Base-by-base conservation (phyloP, 2,329 filamentous ascomycete genomes). In the Phaeophleospora eucalypticola region DNA sequence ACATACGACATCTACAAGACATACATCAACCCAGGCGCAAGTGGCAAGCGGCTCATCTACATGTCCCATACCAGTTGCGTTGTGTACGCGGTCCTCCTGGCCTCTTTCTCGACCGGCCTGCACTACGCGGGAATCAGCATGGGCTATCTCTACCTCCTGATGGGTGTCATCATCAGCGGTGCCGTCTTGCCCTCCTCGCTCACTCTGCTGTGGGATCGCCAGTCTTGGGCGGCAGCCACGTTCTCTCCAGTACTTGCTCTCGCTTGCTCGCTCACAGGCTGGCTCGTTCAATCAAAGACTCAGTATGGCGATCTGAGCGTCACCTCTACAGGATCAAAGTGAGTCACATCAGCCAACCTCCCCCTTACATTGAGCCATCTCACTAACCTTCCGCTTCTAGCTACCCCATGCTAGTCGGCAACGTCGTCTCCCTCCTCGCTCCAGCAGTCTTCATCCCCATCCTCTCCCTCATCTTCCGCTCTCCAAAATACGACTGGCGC, bases 1-100 rank as follows among this genome's bases (percentile, higher is more conserved):
- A 94, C 89, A 0, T 95, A 93, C 65, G 89, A 95, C 62, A 77
- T 93, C 55, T 95, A 93, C 70, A 84, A 89, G 52, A 89, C 86
- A 1, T 95, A 95, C 65, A 78, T 95, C 71, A 85, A 93, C 53
- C 89, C 89, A 0, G 64, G 70, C 0, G 89, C 89, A 4, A 83
- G 79, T 42, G 89, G 89, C 15, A 83, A 80, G 61, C 79, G 79
- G 27, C 79, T 95, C 3, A 90, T 95, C 41, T 86, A 83, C 68
- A 85, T 90, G 70, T 88, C 81, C 19, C 87, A 95, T 66, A 69
- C 77, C 29, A 80, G 82, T 60, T 89, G 85, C 48, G 69, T 93
- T 33, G 74, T 82, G 12, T 95, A 90, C 60, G 84, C 87, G 0
- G 57, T 89, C 16, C 76, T 86, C 58, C 91, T 95, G 73, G 87